Percentiles rank a stretch among this genome's conserved stretches.
Evolutionary conservation across 2,329 filamentous ascomycete species (phyloP).

Genomic region (Cadophora luteo-olivacea): DNA sequence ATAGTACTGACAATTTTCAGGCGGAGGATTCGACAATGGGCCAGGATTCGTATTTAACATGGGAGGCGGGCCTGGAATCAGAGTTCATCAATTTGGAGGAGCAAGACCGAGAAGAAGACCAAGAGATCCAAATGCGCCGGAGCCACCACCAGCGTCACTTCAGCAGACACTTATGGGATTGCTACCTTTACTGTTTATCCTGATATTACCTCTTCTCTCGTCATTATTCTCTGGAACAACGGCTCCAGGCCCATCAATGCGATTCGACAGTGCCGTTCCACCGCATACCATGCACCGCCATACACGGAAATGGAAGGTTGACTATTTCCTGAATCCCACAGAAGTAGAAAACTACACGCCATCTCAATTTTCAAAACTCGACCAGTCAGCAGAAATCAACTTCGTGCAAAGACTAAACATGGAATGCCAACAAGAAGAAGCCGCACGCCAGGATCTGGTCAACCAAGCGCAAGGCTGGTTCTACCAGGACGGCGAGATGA

Average conservation of each 20-base stretch:
- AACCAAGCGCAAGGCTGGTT: slow-evolving; percentile 76
- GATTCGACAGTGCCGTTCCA: slow-evolving; percentile 73
- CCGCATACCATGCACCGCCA: slow-evolving; percentile 78
- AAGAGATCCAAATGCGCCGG: slow-evolving; percentile 62
- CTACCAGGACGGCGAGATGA: slow-evolving; percentile 66
- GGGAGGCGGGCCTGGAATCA: slow-evolving; percentile 87
- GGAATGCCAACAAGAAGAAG: slow-evolving; percentile 77
- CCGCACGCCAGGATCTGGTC: slow-evolving; percentile 58
- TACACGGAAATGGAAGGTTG: slow-evolving; percentile 73
- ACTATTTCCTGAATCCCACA: slow-evolving; percentile 84
- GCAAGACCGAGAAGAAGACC: slow-evolving; percentile 77
- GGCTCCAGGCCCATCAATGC: slow-evolving; percentile 70
- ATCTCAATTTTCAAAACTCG: slow-evolving; percentile 75
- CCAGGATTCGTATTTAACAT: slow-evolving; percentile 96
- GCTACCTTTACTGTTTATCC: slow-evolving; percentile 87
- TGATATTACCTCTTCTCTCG: slow-evolving; percentile 83
- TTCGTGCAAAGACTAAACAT: slow-evolving; percentile 71
- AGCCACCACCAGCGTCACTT: slow-evolving; percentile 58
- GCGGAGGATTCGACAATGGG: slow-evolving; percentile 71
- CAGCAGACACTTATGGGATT: slow-evolving; percentile 69
- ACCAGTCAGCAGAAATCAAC: slow-evolving; percentile 76
- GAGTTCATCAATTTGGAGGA: slow-evolving; percentile 95
- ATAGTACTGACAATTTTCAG: slow-evolving; percentile 31
- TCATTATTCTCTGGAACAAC: slow-evolving; percentile 72
- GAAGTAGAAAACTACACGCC: slow-evolving; percentile 76